These are phyloP conservation scores for Gloeostereum incarnatum DNA, from an alignment of 768 basidiomycete species.

Conservation along the genomic window DNA sequence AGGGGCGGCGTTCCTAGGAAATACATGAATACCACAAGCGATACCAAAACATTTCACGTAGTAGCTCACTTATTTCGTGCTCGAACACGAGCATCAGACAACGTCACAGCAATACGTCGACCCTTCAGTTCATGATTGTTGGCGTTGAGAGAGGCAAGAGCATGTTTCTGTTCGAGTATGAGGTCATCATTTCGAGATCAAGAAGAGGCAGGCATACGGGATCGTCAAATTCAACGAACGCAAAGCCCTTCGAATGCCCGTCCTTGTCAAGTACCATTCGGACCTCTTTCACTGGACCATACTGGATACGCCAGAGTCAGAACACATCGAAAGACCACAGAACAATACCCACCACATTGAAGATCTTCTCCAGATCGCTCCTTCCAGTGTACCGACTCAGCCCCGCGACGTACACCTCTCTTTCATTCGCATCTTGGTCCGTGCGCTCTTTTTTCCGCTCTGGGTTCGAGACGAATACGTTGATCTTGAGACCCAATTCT, in stretches of 20 bases:
- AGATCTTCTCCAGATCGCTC: constrained; percentile 70
- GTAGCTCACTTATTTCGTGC: constrained; percentile 38
- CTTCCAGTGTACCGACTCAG: constrained; percentile 72
- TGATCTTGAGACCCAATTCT: constrained; percentile 56
- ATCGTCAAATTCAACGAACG: constrained; percentile 84
- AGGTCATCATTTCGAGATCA: neutral
- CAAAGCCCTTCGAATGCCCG: constrained; percentile 74
- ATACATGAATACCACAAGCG: no score
- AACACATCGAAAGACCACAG: neutral
- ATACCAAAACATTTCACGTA: neutral
- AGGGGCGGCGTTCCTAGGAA: constrained; percentile 32
- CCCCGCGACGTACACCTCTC: constrained; percentile 84
- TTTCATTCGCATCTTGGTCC: constrained; percentile 75
- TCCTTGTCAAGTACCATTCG: constrained; percentile 68
- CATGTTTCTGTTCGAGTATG: constrained; percentile 43
- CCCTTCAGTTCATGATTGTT: constrained; percentile 88
- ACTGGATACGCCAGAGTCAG: constrained; percentile 32
- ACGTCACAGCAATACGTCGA: constrained; percentile 81
- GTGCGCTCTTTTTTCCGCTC: constrained; percentile 83
- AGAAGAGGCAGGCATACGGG: constrained; percentile 49
- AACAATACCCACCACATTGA: constrained; percentile 50
- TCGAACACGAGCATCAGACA: constrained; percentile 66
- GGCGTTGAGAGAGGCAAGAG: constrained; percentile 59
- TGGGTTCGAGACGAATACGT: constrained; percentile 85
- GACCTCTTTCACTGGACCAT: constrained; percentile 74